Evolutionary conservation across 345 rosid genomes (phyloP).

Genomic region (Eucalyptus erythrocorys): DNA sequence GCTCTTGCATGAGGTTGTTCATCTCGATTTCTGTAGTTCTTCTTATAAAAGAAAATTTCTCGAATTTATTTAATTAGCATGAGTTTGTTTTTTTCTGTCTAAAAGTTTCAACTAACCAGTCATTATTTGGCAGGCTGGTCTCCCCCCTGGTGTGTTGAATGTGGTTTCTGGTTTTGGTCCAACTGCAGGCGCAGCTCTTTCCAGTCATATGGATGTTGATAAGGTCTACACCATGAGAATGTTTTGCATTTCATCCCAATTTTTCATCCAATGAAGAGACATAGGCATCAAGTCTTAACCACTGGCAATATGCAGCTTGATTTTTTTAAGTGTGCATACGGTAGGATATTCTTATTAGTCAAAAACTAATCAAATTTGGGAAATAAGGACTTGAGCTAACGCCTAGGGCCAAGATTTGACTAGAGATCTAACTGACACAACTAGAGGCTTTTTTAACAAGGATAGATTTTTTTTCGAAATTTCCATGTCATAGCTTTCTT

Average conservation of each 20-base stretch:
- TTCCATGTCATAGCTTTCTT: not conserved
- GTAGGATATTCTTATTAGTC: not conserved
- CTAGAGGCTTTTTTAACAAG: not conserved
- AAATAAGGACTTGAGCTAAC: not conserved
- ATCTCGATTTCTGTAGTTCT: not conserved
- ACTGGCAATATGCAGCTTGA: not conserved
- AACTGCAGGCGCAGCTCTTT: slow-evolving; percentile 83
- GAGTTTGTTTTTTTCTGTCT: not conserved
- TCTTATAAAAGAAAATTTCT: not conserved
- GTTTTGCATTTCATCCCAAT: not conserved
- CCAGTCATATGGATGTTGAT: slow-evolving; percentile 86
- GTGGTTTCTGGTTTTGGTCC: slow-evolving; percentile 84
- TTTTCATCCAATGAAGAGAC: not conserved
- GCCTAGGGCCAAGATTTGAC: not conserved
- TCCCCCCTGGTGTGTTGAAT: slow-evolving; percentile 86
- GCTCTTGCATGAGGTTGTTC: slow-evolving; percentile 68
- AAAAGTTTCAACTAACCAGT: not conserved
- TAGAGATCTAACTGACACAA: not conserved
- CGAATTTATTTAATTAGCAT: not conserved
- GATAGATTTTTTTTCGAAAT: not conserved
- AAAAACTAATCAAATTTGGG: not conserved
- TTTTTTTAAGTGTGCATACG: not conserved
- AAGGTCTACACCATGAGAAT: slow-evolving; percentile 32
- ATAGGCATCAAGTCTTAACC: not conserved
- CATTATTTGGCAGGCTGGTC: slow-evolving; percentile 58